phyloP scores from a whole-genome alignment of 768 basidiomycete genomes.

The Naematelia aurantialba region DNA sequence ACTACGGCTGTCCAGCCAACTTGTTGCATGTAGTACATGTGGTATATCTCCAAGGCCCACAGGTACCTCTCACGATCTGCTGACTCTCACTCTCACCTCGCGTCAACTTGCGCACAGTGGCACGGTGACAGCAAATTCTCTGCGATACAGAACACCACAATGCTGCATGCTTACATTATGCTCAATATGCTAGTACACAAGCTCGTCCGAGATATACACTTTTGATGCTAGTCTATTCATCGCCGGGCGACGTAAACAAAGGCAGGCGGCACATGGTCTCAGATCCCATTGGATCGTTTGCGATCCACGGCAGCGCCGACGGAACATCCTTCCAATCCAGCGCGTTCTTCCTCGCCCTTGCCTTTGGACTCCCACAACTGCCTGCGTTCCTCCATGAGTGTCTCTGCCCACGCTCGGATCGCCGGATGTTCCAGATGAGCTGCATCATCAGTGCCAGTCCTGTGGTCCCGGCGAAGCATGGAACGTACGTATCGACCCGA shows the following conservation, averaged over 20 bases:
- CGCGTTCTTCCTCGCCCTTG: conserved; percentile 29
- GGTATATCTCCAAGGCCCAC: no score
- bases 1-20: no score
- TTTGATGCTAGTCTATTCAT: no score
- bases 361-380: conserved; percentile 45
- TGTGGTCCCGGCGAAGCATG: background rate
- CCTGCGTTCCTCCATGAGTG: conserved; percentile 44
- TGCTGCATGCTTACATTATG: background rate
- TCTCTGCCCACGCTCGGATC: conserved; percentile 46
- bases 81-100: no score
- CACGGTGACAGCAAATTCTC: background rate
- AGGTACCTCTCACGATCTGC: no score
- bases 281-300: background rate
- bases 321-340: conserved; percentile 27
- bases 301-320: conserved; percentile 11
- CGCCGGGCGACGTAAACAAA: no score
- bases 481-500: conserved; percentile 36
- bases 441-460: conserved; percentile 1
- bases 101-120: background rate
- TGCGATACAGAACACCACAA: background rate
- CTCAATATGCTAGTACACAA: background rate
- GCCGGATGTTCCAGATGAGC: conserved; percentile 49
- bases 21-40: no score
- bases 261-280: background rate
- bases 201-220: background rate